These are phyloP conservation scores for Penicillium nucicola DNA, from an alignment of 495 filamentous ascomycete species.

Conservation along the genomic window DNA sequence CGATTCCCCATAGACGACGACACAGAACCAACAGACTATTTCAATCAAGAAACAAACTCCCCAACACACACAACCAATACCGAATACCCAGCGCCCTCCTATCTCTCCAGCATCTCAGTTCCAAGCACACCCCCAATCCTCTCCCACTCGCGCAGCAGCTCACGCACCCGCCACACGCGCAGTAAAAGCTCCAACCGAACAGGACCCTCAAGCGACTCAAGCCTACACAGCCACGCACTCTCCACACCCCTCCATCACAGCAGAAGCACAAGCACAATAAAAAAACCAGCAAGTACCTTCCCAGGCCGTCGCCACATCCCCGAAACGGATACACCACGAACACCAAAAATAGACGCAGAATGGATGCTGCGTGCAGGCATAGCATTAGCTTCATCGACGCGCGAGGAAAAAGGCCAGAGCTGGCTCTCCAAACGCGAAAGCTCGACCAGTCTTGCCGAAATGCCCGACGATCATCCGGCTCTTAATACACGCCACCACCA, in stretches of 20 bases:
- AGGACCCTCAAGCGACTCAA: conserved; percentile 32
- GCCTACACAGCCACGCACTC: conserved; percentile 26
- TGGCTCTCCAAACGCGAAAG: conserved; percentile 73
- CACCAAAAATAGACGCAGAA: conserved; percentile 52
- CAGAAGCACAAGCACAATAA: conserved; percentile 5
- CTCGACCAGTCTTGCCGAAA: conserved; percentile 63
- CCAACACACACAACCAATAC: conserved; percentile 1
- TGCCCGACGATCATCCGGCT: conserved; percentile 9
- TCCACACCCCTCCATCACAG: conserved; percentile 25
- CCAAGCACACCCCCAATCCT: conserved; percentile 47
- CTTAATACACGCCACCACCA: conserved; percentile 19
- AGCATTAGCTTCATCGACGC: conserved; percentile 62
- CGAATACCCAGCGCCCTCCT: conserved; percentile 30
- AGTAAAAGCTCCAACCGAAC: conserved; percentile 38
- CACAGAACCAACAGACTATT: conserved; percentile 29
- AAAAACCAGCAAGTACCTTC: conserved; percentile 10
- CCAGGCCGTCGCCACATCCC: conserved; percentile 5
- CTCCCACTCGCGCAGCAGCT: conserved; percentile 46
- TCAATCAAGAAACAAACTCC: conserved; percentile 18
- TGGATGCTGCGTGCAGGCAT: conserved; percentile 76
- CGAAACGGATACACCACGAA: background rate
- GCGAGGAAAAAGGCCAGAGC: conserved; percentile 75
- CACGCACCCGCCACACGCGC: conserved; percentile 36
- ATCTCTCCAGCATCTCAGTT: conserved; percentile 43
- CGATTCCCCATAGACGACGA: conserved; percentile 58